Evolutionary conservation across 2,329 filamentous ascomycete species (phyloP).

Genomic region (Colletotrichum gigasporum): DNA sequence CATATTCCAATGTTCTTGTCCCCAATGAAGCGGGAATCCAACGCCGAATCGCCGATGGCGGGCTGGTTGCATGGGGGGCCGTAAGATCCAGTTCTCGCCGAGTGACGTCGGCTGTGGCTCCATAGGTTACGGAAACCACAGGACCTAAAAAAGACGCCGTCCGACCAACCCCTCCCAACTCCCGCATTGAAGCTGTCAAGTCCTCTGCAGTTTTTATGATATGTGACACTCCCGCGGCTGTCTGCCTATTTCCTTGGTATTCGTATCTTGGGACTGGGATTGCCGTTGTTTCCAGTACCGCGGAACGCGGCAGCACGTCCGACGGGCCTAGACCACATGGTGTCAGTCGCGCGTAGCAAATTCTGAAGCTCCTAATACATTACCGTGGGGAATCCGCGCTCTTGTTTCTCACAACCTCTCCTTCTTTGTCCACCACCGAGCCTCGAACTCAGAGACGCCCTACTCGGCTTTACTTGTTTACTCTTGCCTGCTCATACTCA

Average conservation of each 20-base stretch:
- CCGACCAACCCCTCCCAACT: not conserved
- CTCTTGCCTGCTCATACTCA: not conserved
- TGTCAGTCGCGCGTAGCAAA: not conserved
- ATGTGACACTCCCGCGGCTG: conserved; percentile 9
- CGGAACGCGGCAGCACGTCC: conserved; percentile 23
- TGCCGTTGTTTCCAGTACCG: conserved; percentile 17
- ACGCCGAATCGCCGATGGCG: not conserved
- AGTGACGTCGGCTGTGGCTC: conserved; percentile 24
- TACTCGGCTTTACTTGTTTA: too few relatives aligned
- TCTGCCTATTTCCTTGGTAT: not conserved
- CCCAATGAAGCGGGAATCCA: not conserved
- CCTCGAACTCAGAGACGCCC: not conserved
- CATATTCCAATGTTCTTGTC: not conserved
- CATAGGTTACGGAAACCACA: not conserved
- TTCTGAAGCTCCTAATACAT: not conserved
- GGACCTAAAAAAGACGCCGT: not conserved
- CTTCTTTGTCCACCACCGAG: not conserved
- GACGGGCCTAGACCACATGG: not conserved
- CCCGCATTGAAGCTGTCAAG: conserved; percentile 20
- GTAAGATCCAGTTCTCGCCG: not conserved
- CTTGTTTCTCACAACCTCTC: not conserved
- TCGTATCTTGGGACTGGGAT: not conserved
- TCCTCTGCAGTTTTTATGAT: conserved; percentile 14
- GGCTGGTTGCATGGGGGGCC: not conserved
- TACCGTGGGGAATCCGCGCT: not conserved